Conservation (phyloP, 2,329 filamentous ascomycete genomes). For the Scedosporium boydii region DNA sequence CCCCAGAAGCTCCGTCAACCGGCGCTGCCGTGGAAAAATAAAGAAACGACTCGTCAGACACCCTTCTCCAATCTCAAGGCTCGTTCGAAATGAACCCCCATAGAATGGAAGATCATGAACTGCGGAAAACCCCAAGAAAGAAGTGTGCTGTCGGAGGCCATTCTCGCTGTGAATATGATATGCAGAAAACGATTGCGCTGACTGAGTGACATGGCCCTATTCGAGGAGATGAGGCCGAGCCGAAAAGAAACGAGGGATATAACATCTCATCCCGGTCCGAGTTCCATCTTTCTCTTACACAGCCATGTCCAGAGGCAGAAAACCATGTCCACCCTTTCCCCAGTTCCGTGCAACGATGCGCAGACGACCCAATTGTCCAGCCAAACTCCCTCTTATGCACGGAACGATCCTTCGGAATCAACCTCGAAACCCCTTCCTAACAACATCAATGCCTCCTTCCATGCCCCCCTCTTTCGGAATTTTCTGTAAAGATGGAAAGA, state of each 20-base stretch:
- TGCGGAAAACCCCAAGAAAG: too few relatives aligned
- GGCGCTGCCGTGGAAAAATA: too few relatives aligned
- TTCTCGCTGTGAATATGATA: not conserved
- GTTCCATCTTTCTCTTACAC: not conserved
- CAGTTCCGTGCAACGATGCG: not conserved
- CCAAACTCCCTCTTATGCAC: not conserved
- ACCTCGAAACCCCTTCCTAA: not conserved
- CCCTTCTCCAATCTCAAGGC: too few relatives aligned
- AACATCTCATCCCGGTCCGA: not conserved
- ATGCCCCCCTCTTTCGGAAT: not conserved
- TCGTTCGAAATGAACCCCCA: too few relatives aligned
- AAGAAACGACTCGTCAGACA: too few relatives aligned
- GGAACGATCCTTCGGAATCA: not conserved
- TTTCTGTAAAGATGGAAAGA: not conserved
- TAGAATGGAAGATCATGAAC: too few relatives aligned
- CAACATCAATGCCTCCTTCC: not conserved
- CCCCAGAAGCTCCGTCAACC: too few relatives aligned
- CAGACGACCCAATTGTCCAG: not conserved
- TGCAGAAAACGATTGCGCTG: not conserved
- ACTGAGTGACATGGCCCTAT: not conserved
- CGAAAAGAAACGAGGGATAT: not conserved
- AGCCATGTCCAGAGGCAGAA: not conserved
- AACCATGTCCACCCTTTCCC: not conserved
- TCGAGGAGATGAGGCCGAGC: not conserved
- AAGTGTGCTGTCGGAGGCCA: not conserved